Evolutionary conservation across 441 rosid genomes (phyloP), one percentile per base, ranked within the genome.

Genomic region (Euphorbia corollata): DNA sequence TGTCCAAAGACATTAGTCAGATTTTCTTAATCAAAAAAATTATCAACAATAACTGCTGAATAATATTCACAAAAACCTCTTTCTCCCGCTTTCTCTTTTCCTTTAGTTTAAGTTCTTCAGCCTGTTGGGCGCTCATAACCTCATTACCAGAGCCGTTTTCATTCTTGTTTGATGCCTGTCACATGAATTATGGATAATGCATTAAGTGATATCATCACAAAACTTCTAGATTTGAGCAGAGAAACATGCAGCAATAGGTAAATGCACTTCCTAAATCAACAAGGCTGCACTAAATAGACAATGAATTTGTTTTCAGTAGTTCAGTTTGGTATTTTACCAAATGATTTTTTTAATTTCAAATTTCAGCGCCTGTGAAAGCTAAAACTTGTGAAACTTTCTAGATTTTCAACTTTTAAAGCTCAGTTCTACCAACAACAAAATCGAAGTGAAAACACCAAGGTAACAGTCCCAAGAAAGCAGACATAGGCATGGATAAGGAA

Each of bases 61-160:
- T 1, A 27, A 27, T 27, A 27, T 27, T 27, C 32, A 27, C 32
- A 39, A 39, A 0, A 43, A 92, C 98, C 95, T 92, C 99, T 7
- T 80, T 90, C 76, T 90, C 96, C 30, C 87, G 82, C 79, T 83
- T 91, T 78, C 97, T 86, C 80, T 90, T 92, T 80, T 88, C 99
- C 84, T 90, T 90, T 90, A 87, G 66, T 81, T 88, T 90, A 36
- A 86, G 86, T 67, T 95, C 93, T 73, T 95, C 96, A 55, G 97
- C 98, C 79, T 76, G 82, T 74, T 88, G 81, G 57, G 93, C 98
- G 78, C 99, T 92, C 16, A 87, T 74, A 68, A 90, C 72, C 71
- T 78, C 87, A 65, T 78, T 75, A 69, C 81, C 86, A 75, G 84
- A 64, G 59, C 79, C 81, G 53, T 82, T 84, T 65, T 70, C 84